Percentiles rank a stretch among this genome's conserved stretches.
These are phyloP conservation scores for Malbranchea cinnamomea DNA, from an alignment of 2,329 filamentous ascomycete species.

Conservation along the genomic window DNA sequence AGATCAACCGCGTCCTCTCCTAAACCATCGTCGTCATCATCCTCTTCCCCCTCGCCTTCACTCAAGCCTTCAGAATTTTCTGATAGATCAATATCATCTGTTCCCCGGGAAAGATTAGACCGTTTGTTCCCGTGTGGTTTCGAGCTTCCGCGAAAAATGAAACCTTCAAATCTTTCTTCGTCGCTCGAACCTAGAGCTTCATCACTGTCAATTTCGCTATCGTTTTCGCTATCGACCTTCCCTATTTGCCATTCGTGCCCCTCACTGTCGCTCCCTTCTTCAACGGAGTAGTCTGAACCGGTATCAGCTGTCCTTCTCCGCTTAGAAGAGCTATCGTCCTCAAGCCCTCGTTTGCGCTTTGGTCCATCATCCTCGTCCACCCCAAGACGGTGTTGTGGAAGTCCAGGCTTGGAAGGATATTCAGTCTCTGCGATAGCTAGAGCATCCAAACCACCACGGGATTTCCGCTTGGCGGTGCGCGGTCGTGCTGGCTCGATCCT, in stretches of 20 bases:
- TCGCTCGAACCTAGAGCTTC: slow-evolving; percentile 84
- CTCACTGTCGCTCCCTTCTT: slow-evolving; percentile 69
- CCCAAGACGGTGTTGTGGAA: slow-evolving; percentile 44
- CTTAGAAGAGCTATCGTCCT: slow-evolving; percentile 25
- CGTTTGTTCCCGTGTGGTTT: slow-evolving; percentile 22
- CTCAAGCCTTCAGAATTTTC: slow-evolving; percentile 33
- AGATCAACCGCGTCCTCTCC: slow-evolving; percentile 50
- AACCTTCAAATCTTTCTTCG: slow-evolving; percentile 69
- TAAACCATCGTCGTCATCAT: slow-evolving; percentile 46
- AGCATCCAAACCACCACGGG: slow-evolving; percentile 41
- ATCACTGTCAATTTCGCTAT: slow-evolving; percentile 56
- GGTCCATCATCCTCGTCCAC: slow-evolving; percentile 35
- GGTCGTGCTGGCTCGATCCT: slow-evolving; percentile 24
- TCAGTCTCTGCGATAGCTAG: slow-evolving; percentile 49
- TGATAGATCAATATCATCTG: slow-evolving; percentile 31
- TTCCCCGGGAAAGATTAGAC: slow-evolving; percentile 7
- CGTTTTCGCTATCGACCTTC: slow-evolving; percentile 49
- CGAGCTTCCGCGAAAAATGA: slow-evolving; percentile 50
- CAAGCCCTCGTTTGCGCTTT: slow-evolving; percentile 22
- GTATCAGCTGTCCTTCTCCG: slow-evolving; percentile 25
- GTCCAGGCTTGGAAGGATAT: slow-evolving; percentile 36
- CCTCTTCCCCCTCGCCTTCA: slow-evolving; percentile 21
- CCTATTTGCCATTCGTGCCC: slow-evolving; percentile 77
- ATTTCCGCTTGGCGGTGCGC: slow-evolving; percentile 34
- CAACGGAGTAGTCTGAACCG: slow-evolving; percentile 39